A percentile compares a stretch with the other conserved stretches of the same genome.
These are phyloP conservation scores for Botrytis fragariae DNA, from an alignment of 2,329 filamentous ascomycete species.

Conservation along the genomic window DNA sequence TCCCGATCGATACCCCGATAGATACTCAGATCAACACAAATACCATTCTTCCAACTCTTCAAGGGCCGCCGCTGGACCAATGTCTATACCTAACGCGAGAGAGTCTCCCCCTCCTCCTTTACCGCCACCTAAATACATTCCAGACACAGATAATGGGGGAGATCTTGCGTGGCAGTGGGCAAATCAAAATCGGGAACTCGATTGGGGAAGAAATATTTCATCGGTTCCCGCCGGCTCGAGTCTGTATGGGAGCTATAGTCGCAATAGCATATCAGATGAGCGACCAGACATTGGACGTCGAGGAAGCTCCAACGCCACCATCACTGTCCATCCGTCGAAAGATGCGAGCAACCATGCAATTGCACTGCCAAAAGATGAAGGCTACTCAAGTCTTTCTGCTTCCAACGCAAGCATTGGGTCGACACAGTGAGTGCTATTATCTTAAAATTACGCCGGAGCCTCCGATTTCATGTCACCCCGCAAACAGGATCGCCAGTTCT, in stretches of 20 bases:
- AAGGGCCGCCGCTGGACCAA: conserved; percentile 48
- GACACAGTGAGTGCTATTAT: conserved; percentile 34
- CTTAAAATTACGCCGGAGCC: background rate
- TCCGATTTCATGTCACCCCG: background rate
- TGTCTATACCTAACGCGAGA: conserved; percentile 61
- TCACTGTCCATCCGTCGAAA: conserved; percentile 47
- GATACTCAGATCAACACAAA: conserved; percentile 31
- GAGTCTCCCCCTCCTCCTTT: conserved; percentile 58
- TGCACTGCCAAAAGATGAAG: conserved; percentile 36
- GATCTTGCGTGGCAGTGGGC: conserved; percentile 60
- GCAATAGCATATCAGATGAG: conserved; percentile 31
- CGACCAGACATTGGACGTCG: conserved; percentile 37
- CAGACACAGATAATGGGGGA: conserved; percentile 49
- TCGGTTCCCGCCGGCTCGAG: conserved; percentile 50
- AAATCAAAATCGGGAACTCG: conserved; percentile 50
- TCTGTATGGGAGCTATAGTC: conserved; percentile 46
- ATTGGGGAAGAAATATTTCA: conserved; percentile 44
- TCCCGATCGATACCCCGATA: conserved; percentile 34
- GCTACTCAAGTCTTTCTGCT: conserved; percentile 39
- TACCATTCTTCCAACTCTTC: conserved; percentile 40
- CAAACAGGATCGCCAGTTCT: background rate
- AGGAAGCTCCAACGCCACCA: conserved; percentile 41
- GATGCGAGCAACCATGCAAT: background rate
- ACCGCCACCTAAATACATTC: conserved; percentile 59
- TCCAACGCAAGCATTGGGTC: conserved; percentile 38